Base-by-base conservation (phyloP, 2,329 filamentous ascomycete genomes). In the Sporothrix variecibatus region DNA sequence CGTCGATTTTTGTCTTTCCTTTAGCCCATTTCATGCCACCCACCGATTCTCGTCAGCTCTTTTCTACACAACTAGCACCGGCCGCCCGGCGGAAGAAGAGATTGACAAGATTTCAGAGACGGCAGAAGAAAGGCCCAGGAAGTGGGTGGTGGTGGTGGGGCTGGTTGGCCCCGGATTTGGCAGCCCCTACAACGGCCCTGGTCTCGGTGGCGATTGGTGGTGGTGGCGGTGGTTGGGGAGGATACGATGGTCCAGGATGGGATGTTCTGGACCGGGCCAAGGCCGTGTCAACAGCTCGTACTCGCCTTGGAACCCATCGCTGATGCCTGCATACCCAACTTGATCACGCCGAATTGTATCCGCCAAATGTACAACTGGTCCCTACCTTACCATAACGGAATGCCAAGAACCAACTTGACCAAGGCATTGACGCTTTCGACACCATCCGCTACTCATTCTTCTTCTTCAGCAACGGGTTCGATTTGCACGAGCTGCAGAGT, bases 11-110 rank as follows among this genome's bases (percentile, higher is more conserved):
- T 75, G 80, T 88, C 38, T 83, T 86, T 56, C 86, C 86, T 0
- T 78, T 87, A 58, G 80, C 82, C 73, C 85, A 87, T 80, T 88
- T 88, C 73, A 84, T 87, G 83, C 80, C 81, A 2, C 85, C 85
- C 1, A 23, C n/a, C 17, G 70, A 71, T 38, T 9, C 38, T 15
- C 69, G n/a, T 28, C 43, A 26, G 9, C 26, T 17, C 7, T 3
- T 23, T 38, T 40, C 23, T 20, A 67, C 17, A 56, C 34, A 12
- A 8, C 11, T 11, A 7, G 20, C 31, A 28, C 28, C 11, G 3
- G 11, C 5, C 3, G 51, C 51, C 11, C 53, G 26, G 6, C 70
- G 26, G 11, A 17, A 53, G 4, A 38, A 28, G 56, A 67, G 60
- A 31, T 31, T 49, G 40, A 58, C 28, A 28, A 43, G 17, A 26